A percentile compares a stretch with the other conserved stretches of the same genome.
phyloP scores from a whole-genome alignment of 768 basidiomycete species.

The Lactarius quietus region DNA sequence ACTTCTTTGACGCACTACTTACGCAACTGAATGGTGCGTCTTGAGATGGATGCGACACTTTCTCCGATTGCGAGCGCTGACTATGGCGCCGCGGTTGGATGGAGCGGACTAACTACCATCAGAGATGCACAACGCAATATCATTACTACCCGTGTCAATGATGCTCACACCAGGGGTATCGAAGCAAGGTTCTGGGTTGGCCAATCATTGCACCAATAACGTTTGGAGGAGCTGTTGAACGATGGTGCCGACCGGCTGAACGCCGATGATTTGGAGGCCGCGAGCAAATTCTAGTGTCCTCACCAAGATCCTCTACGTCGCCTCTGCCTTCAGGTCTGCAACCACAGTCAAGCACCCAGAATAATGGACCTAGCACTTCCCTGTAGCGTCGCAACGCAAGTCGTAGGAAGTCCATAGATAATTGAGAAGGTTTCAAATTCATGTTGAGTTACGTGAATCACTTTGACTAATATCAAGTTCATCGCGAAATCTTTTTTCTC shows the following conservation, averaged over 20 bases:
- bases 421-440: not conserved
- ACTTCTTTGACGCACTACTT: conserved; percentile 53
- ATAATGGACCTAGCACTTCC: not conserved
- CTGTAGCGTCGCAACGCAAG: not conserved
- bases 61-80: conserved; percentile 52
- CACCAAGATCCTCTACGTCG: not conserved
- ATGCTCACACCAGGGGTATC: conserved; percentile 44
- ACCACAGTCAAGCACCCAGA: not conserved
- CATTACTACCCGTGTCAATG: conserved; percentile 40
- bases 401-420: not conserved
- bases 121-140: conserved; percentile 38
- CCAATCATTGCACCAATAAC: conserved; percentile 41
- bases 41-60: conserved; percentile 38
- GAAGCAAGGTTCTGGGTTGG: conserved; percentile 51
- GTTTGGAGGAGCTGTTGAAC: conserved; percentile 44
- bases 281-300: conserved; percentile 32
- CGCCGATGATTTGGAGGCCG: conserved; percentile 47
- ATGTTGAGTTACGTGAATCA: not conserved
- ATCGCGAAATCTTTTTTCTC: not conserved
- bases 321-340: not conserved
- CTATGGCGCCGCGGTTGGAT: conserved; percentile 43
- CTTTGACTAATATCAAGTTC: not conserved
- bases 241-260: conserved; percentile 51
- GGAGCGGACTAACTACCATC: conserved; percentile 45
- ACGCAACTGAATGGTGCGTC: conserved; percentile 37